Percentiles rank a stretch among this genome's conserved stretches.
phyloP scores from a whole-genome alignment of 2,329 filamentous ascomycete species.

The Xylaria multiplex region DNA sequence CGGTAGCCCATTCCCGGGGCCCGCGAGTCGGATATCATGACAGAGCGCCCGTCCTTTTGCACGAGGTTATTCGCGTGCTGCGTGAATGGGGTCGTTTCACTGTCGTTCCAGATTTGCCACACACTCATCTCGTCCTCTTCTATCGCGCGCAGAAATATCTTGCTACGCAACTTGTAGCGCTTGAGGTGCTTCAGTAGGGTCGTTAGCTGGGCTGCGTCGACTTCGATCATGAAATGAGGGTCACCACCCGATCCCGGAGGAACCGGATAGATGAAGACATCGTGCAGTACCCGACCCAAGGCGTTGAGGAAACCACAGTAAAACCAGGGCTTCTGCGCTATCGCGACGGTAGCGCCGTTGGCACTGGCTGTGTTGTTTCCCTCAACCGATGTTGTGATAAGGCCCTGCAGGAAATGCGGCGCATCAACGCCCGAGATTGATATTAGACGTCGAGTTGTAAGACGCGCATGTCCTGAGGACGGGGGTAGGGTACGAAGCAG shows the following conservation, averaged over 20 bases:
- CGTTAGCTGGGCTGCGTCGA: conserved; percentile 74
- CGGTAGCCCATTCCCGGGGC: conserved; percentile 67
- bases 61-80: conserved; percentile 22
- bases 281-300: conserved; percentile 83
- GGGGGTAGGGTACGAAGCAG: conserved; percentile 49
- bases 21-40: conserved; percentile 62
- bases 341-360: neutral
- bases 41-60: conserved; percentile 30
- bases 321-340: conserved; percentile 59
- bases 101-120: conserved; percentile 79
- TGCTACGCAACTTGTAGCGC: conserved; percentile 85
- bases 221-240: conserved; percentile 79
- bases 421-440: conserved; percentile 82
- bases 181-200: conserved; percentile 77
- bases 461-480: conserved; percentile 61
- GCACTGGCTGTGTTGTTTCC: conserved; percentile 1
- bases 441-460: conserved; percentile 82
- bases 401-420: conserved; percentile 85
- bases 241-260: conserved; percentile 46
- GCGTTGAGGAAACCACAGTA: conserved; percentile 90
- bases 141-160: conserved; percentile 75
- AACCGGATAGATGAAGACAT: conserved; percentile 87
- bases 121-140: conserved; percentile 72
- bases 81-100: conserved; percentile 30
- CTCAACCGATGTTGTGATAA: conserved; percentile 78